Evolutionary conservation across 345 rosid species (phyloP).

Genomic region (Combretum micranthum): DNA sequence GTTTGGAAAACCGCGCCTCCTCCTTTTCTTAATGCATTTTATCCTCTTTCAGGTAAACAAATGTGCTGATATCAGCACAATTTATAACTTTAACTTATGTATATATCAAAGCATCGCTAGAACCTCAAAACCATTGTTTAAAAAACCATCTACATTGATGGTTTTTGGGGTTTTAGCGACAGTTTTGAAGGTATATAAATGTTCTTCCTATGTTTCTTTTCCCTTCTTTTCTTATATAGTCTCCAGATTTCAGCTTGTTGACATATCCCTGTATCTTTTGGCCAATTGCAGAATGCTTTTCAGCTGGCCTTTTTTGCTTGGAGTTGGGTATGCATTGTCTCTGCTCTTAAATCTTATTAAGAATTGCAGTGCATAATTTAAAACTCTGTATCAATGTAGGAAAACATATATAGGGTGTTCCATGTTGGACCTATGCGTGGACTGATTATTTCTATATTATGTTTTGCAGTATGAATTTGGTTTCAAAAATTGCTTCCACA

Average conservation of each 20-base stretch:
- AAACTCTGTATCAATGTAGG: too few species aligned
- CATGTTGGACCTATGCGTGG: too few species aligned
- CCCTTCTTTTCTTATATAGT: background rate
- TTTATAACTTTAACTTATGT: background rate
- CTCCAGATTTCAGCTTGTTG: background rate
- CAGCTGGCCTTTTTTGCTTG: slow-evolving; percentile 41
- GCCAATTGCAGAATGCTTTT: slow-evolving; percentile 34
- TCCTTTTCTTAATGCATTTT: slow-evolving; percentile 79
- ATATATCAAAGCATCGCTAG: too few species aligned
- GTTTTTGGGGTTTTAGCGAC: too few species aligned
- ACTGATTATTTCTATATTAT: too few species aligned
- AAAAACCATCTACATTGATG: too few species aligned
- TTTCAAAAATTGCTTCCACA: slow-evolving; percentile 27
- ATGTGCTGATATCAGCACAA: too few species aligned
- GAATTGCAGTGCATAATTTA: too few species aligned
- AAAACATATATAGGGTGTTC: too few species aligned
- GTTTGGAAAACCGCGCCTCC: slow-evolving; percentile 80
- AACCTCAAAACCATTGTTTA: too few species aligned
- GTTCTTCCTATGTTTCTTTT: background rate
- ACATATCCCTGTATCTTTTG: background rate
- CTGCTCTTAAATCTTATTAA: too few species aligned
- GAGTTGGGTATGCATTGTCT: slow-evolving; percentile 21
- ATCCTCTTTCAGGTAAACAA: slow-evolving; percentile 78
- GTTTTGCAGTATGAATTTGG: slow-evolving; percentile 27
- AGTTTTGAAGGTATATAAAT: background rate